Evolutionary conservation across 768 basidiomycete genomes (phyloP), one percentile per base, ranked within the genome.

Genomic region (Mycena sanguinolenta): DNA sequence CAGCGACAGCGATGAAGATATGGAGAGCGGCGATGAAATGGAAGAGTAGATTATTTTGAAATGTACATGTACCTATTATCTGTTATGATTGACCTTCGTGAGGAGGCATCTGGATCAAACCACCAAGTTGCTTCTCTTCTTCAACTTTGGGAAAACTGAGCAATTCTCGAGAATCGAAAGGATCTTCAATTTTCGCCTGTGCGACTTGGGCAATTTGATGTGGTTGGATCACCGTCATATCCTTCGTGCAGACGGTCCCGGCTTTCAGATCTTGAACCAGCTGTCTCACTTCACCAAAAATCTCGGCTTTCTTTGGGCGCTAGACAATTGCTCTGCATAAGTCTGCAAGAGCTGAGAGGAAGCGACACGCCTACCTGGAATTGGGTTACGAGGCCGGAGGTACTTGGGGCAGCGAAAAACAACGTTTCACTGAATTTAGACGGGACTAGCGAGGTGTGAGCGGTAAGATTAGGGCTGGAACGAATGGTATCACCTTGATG

Each of bases 1-100:
- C 21, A 93, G 91, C 70, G 93, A 94, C 63, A 91, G 90, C 63
- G 95, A 95, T 65, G 92, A 94, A 25, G 91, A 90, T 55, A 90
- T 89, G 85, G 91, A 91, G 53, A 89, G 89, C 63, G 91, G 83
- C 28, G 91, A 91, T 42, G 91, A 89, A 68, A 89, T 89, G 88
- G 82, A 88, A 73, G 87, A 88, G 79, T 86, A 76, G 71, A 65
- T 67, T 66, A 62, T 62, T 50, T 44, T 70, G 69, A 65, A 60
- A 50, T 72, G 63, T 71, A 69, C 30, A 57, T 62, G 38, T 66
- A 46, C 30, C 63, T 65, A 57, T 39, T 55, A 42, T 60, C 38
- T 69, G 62, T 72, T 74, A 63, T 63, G 28, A 49, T 49, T 49
- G 58, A n/a, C 34, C 67, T 69, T 63, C 46, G 19, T 21, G 46